Evolutionary conservation across 805 yeast genomes (phyloP), one percentile per base, ranked within the genome.

Genomic region (Wickerhamiella azyma): DNA sequence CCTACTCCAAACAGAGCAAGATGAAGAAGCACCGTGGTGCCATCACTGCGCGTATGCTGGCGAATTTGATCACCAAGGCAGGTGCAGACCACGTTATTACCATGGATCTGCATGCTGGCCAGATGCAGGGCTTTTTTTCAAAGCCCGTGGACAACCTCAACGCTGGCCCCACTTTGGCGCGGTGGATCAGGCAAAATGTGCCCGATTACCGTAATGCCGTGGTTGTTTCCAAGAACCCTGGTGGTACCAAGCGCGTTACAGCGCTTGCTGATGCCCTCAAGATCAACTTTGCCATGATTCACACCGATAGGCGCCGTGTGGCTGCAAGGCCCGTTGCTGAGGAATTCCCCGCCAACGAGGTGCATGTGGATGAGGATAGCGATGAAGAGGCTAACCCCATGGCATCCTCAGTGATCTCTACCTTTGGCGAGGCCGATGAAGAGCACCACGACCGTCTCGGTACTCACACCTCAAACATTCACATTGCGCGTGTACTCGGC

Each of bases 11-110:
- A 64, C 99, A 92, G 66, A 79, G 89, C 54, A 92, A 94, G 68
- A 92, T 92, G 99, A 92, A 92, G 69, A 92, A 86, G 64, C 97
- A 92, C 62, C 74, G 99, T 66, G 98, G 98, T 46, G 97, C 98
- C 36, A 92, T 92, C 58, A 89, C 98, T 3, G 98, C 98, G 13
- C 76, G 97, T 61, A 68, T 92, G 97, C 73, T 92, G 60, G 97
- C 99, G 50, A 92, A 92, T 57, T 68, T 92, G 59, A 69, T 92
- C 52, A 78, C 86, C 48, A 94, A 92, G 94, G 97, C 98, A 3
- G 99, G 99, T 55, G 98, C 97, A 21, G 97, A 92, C 65, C 99
- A 92, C 65, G 94, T 92, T 48, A 89, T 92, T 35, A 85, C 96
- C 2, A 88, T 92, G 96, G 99, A 92, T 61, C 69, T 92, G 54